Base-by-base conservation (phyloP, 345 rosid genomes). In the Hibiscus tridactylites region DNA sequence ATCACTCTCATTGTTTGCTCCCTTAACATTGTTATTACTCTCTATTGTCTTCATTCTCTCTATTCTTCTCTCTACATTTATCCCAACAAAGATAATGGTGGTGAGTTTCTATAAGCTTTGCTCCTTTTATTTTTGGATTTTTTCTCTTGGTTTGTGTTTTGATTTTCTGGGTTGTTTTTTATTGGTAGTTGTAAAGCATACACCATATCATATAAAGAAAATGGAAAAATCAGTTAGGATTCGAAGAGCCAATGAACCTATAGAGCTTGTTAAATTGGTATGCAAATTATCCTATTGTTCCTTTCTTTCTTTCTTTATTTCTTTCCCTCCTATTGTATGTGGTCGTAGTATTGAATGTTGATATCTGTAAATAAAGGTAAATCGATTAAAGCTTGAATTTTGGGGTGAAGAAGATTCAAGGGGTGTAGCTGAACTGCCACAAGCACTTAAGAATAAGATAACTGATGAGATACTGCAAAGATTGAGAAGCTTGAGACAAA, bases 221-320 rank as follows among this genome's bases (percentile, higher is more conserved):
- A 96, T 91, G 96, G 90, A 91, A 83, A 96, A 92, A 73, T 90
- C 97, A 11, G 73, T 83, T 62, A 90, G 84, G 85, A 88, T 96
- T 83, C 94, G 99, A 68, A 87, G 85, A 81, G 88, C 85, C 0
- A 86, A 83, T 70, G 79, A 89, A 74, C 91, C 97, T 19, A 11
- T 68, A 24, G 70, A 82, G 80, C 94, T 92, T 76, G 64, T 85
- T 77, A 77, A 81, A 77, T 72, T 88, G 91, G 99, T 95, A 78
- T 44, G 78, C 17, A 24, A 44, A 71, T 53, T 21, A 70, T 58
- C 56, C 52, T 5, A 9, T 46, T 46, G 44, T 46, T 12, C 50
- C 15, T 24, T 37, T 9, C n/a, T 9, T 35, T 13, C 19, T 54
- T 44, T 11, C 6, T 28, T 17, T 9, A 53, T 29, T 49, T 53